Evolutionary conservation across 31 red algal genomes (phyloP).

Genomic region (Porphyra umbilicalis): DNA sequence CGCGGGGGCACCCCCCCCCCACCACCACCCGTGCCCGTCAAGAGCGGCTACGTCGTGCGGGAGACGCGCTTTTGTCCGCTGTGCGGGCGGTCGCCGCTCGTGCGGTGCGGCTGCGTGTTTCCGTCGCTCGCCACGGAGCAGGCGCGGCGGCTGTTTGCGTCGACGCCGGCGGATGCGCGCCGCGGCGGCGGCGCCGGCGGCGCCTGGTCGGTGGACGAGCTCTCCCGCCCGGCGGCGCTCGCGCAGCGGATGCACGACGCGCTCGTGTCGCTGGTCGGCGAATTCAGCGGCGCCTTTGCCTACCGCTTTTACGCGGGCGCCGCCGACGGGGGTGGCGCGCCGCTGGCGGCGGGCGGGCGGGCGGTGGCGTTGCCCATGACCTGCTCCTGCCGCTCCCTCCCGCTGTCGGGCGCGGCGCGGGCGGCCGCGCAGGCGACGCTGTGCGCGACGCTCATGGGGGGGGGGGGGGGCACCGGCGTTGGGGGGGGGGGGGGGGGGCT

Average conservation of each 20-base stretch:
- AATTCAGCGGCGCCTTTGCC: not conserved
- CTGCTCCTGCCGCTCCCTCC: not conserved
- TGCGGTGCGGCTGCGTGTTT: not conserved
- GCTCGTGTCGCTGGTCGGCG: not conserved
- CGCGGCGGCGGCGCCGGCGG: not conserved
- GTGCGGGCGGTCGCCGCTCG: not conserved
- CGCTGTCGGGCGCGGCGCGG: not conserved
- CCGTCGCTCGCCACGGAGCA: not conserved
- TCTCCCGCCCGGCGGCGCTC: not conserved
- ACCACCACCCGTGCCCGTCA: not conserved
- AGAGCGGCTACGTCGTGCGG: not conserved
- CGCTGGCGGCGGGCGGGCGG: not conserved
- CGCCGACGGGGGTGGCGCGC: not conserved
- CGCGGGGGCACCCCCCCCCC: not conserved
- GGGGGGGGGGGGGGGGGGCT: too few relatives aligned
- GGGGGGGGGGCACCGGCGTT: too few relatives aligned
- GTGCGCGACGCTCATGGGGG: not conserved
- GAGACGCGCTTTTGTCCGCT: not conserved
- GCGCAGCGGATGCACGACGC: not conserved
- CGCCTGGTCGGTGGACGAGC: not conserved
- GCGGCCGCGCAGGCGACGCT: not conserved
- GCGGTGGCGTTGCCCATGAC: not conserved
- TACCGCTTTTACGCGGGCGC: not conserved
- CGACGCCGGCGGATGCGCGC: not conserved
- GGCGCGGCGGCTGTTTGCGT: not conserved